Evolutionary conservation across 768 basidiomycete genomes (phyloP).

Genomic region (Lentinula guzmanii): DNA sequence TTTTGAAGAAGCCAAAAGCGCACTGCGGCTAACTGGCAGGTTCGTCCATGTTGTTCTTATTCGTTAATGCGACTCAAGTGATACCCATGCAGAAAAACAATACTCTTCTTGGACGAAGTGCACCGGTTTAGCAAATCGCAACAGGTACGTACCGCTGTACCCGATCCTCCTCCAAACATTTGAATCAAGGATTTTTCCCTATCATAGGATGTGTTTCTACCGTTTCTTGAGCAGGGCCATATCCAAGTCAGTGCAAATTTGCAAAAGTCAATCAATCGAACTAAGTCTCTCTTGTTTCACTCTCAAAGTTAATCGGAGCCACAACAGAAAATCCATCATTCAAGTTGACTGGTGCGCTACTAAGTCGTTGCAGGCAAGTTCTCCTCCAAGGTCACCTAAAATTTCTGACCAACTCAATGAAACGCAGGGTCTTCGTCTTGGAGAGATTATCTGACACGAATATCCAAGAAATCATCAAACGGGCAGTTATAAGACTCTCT

Average conservation of each 20-base stretch:
- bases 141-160: slow-evolving; percentile 34
- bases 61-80: slow-evolving; percentile 6
- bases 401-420: slow-evolving; percentile 12
- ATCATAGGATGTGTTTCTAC: slow-evolving; percentile 68
- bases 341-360: slow-evolving; percentile 64
- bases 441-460: slow-evolving; percentile 62
- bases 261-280: background rate
- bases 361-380: slow-evolving; percentile 71
- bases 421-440: slow-evolving; percentile 63
- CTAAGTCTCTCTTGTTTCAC: background rate
- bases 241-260: slow-evolving; percentile 44
- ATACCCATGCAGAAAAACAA: slow-evolving; percentile 44
- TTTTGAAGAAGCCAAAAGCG: slow-evolving; percentile 70
- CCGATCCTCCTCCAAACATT: too few relatives aligned
- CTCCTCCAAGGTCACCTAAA: background rate
- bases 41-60: slow-evolving; percentile 15
- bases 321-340: slow-evolving; percentile 92
- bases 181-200: background rate
- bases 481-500: slow-evolving; percentile 37
- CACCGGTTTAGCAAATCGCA: slow-evolving; percentile 73
- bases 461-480: slow-evolving; percentile 49
- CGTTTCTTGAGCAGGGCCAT: slow-evolving; percentile 72
- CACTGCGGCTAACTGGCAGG: slow-evolving; percentile 62
- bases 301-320: slow-evolving; percentile 60
- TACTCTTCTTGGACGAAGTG: slow-evolving; percentile 81